Evolutionary conservation across 345 rosid species (phyloP).

Genomic region (Lagerstroemia speciosa): DNA sequence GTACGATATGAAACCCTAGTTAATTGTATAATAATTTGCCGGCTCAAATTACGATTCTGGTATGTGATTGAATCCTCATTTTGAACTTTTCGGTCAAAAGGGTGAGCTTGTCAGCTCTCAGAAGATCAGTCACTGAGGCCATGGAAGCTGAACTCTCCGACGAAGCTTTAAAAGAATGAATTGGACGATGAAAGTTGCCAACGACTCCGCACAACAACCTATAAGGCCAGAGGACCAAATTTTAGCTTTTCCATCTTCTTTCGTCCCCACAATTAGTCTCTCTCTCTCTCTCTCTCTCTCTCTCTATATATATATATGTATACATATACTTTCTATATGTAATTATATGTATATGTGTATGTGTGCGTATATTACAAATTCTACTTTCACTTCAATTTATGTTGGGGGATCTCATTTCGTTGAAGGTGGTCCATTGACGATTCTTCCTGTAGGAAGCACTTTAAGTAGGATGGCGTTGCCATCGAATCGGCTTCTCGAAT

Average conservation of each 20-base stretch:
- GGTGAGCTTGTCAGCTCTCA: constrained; percentile 1
- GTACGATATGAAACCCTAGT: not conserved
- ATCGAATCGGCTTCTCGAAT: too few species aligned
- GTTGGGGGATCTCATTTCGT: not conserved
- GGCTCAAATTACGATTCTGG: too few species aligned
- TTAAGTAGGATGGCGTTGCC: too few species aligned
- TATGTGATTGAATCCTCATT: not conserved
- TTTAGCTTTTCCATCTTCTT: not conserved
- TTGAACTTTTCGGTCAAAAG: not conserved
- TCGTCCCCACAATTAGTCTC: not conserved
- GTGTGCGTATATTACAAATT: too few species aligned
- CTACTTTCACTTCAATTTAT: not conserved
- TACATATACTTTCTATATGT: too few species aligned
- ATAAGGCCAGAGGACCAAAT: not conserved
- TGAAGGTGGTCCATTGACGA: too few species aligned
- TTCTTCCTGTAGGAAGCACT: too few species aligned
- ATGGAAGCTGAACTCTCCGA: not conserved
- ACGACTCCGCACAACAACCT: not conserved
- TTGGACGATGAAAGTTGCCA: not conserved
- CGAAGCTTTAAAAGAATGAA: constrained; percentile 5
- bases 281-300: too few species aligned
- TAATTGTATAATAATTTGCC: too few species aligned
- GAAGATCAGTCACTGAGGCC: not conserved
- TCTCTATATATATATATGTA: too few species aligned
- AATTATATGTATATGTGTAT: too few species aligned